phyloP scores from a whole-genome alignment of 352 stramenopile genomes.

The Phytophthora sansomeana region DNA sequence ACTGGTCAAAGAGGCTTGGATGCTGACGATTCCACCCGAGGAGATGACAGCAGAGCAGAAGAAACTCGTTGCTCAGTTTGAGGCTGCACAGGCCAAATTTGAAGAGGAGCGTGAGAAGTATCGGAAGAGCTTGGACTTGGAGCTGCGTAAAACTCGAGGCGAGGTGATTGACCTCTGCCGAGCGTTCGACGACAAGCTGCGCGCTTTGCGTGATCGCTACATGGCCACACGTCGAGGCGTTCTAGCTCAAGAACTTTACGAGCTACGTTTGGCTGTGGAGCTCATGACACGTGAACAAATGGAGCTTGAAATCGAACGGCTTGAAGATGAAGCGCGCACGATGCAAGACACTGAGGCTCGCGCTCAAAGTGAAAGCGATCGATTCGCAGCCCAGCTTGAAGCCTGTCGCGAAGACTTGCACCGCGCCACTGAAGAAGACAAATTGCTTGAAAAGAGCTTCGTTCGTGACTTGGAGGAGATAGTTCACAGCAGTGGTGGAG shows the following conservation, averaged over 20 bases:
- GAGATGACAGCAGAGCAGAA: slow-evolving; percentile 87
- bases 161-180: slow-evolving; percentile 88
- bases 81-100: slow-evolving; percentile 72
- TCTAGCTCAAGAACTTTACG: slow-evolving; percentile 79
- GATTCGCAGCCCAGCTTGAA: slow-evolving; percentile 62
- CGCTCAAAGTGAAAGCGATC: slow-evolving; percentile 54
- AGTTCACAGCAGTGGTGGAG: slow-evolving; percentile 32
- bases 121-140: slow-evolving; percentile 88
- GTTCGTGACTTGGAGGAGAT: slow-evolving; percentile 80
- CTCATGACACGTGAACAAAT: slow-evolving; percentile 67
- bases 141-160: slow-evolving; percentile 85
- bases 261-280: slow-evolving; percentile 60
- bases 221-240: slow-evolving; percentile 54
- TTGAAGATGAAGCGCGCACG: slow-evolving; percentile 30
- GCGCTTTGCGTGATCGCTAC: slow-evolving; percentile 65
- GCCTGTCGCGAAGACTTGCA: slow-evolving; percentile 72
- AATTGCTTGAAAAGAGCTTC: slow-evolving; percentile 67
- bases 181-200: slow-evolving; percentile 89
- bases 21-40: slow-evolving; percentile 78
- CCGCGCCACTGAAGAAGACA: slow-evolving; percentile 74
- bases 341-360: slow-evolving; percentile 32
- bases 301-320: slow-evolving; percentile 34
- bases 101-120: slow-evolving; percentile 93
- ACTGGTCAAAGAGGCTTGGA: slow-evolving; percentile 87
- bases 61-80: slow-evolving; percentile 75